Conservation (phyloP, 345 rosid species). For the Eucalyptus sp. region DNA sequence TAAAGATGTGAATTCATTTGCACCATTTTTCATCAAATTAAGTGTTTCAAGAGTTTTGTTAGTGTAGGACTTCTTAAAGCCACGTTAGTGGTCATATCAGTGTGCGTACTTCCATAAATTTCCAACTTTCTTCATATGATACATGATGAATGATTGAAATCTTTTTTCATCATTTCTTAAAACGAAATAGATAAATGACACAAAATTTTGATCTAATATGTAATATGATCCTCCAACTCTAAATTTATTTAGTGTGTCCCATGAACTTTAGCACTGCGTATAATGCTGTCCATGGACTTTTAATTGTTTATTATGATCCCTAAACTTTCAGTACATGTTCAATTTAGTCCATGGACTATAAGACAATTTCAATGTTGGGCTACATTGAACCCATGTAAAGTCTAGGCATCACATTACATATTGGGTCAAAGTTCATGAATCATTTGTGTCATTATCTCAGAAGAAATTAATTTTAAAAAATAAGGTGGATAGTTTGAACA, state of each 20-base stretch:
- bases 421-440: fast-evolving
- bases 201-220: too few relatives aligned
- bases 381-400: background rate
- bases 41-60: background rate
- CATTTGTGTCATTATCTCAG: too few relatives aligned
- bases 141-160: background rate
- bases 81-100: background rate
- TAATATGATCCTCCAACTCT: background rate
- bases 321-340: too few relatives aligned
- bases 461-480: too few relatives aligned
- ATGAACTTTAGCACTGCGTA: background rate
- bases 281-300: too few relatives aligned
- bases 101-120: background rate
- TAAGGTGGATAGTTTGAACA: background rate
- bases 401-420: background rate
- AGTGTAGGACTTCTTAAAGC: background rate
- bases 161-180: background rate
- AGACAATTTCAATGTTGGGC: background rate
- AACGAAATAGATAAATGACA: background rate
- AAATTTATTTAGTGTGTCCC: background rate
- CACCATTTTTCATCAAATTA: background rate
- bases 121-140: background rate
- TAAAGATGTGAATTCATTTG: background rate
- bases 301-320: too few relatives aligned
- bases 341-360: too few relatives aligned